phyloP scores from a whole-genome alignment of 345 rosid genomes.

The Cardamine chenopodiifolia region DNA sequence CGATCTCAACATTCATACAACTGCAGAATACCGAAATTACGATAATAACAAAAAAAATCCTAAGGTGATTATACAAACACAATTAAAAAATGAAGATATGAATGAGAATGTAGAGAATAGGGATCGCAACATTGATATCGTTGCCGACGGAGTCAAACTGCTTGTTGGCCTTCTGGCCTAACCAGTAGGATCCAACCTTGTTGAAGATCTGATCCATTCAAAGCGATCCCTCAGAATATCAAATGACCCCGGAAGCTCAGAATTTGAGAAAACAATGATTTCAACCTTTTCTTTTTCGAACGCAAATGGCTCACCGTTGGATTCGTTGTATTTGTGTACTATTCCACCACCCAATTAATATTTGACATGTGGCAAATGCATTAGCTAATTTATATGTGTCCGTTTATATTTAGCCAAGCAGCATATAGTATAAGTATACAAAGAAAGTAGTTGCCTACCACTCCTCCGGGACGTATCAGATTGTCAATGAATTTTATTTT shows the following conservation, averaged over 20 bases:
- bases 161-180: conserved; percentile 72
- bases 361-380: not conserved
- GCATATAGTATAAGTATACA: not conserved
- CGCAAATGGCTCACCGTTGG: conserved; percentile 4
- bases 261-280: too few relatives aligned
- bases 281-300: not conserved
- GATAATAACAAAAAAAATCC: not conserved
- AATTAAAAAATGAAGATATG: too few relatives aligned
- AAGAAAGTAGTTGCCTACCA: not conserved
- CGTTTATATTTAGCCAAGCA: not conserved
- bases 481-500: not conserved
- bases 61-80: not conserved
- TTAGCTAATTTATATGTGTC: not conserved
- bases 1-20: not conserved
- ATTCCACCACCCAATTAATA: not conserved
- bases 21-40: not conserved
- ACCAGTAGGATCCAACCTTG: conserved; percentile 92
- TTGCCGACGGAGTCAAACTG: conserved; percentile 84
- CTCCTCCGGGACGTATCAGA: not conserved
- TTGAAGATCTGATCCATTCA: conserved; percentile 84
- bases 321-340: not conserved
- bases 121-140: conserved; percentile 59
- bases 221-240: not conserved
- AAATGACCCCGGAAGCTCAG: too few relatives aligned
- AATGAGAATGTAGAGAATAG: too few relatives aligned